Conservation (phyloP, 257 asterid species). For the Ilex asprella region DNA sequence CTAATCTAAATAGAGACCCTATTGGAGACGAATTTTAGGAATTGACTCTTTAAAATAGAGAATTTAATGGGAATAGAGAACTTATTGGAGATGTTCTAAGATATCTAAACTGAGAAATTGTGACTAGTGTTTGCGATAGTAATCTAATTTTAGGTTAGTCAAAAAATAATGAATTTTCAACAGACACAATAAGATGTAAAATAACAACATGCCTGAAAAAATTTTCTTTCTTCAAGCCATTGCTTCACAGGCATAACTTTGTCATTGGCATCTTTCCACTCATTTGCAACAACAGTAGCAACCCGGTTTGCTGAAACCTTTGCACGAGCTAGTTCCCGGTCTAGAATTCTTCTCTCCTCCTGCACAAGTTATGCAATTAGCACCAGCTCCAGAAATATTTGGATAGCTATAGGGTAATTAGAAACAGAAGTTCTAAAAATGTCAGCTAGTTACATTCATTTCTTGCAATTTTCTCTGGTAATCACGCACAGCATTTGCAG, state of each 20-base stretch:
- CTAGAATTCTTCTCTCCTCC: constrained; percentile 86
- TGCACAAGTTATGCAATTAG: constrained; percentile 33
- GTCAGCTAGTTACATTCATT: constrained; percentile 41
- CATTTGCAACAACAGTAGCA: constrained; percentile 91
- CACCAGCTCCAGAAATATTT: constrained; percentile 17
- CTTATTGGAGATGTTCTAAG: too few species aligned
- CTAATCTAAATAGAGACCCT: too few species aligned
- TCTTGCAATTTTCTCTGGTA: constrained; percentile 81
- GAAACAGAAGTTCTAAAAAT: background rate
- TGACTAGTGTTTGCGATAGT: too few species aligned
- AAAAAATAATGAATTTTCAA: too few species aligned
- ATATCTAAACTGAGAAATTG: too few species aligned
- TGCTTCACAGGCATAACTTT: constrained; percentile 98
- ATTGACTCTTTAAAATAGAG: too few species aligned
- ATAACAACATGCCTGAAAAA: constrained; percentile 50
- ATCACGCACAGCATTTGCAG: constrained; percentile 89
- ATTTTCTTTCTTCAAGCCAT: constrained; percentile 96
- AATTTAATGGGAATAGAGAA: too few species aligned
- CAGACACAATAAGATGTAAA: background rate
- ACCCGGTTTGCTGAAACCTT: constrained; percentile 95
- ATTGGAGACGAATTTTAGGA: too few species aligned
- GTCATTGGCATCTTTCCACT: constrained; percentile 92
- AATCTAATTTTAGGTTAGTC: too few species aligned
- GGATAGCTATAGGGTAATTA: background rate
- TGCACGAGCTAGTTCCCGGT: constrained; percentile 92